Percentiles rank a stretch among this genome's conserved stretches.
Conservation (phyloP, 305 asterid species). For the Fraxinus nigra region DNA sequence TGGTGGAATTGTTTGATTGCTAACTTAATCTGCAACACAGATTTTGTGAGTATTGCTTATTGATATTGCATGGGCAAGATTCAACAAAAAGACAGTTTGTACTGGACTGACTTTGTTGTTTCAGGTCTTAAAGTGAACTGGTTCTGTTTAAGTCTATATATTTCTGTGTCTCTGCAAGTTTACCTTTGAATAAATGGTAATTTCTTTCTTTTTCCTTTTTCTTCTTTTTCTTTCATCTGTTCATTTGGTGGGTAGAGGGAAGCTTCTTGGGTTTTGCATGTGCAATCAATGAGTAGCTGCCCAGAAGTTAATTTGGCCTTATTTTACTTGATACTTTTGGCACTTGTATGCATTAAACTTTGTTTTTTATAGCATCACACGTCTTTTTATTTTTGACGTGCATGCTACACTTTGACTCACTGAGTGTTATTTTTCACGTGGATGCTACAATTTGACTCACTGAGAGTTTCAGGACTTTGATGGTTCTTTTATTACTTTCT, state of each 20-base stretch:
- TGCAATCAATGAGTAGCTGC: not conserved
- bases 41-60: not conserved
- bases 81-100: not conserved
- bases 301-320: not conserved
- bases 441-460: not conserved
- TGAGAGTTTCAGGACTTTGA: conserved; percentile 9
- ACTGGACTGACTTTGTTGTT: not conserved
- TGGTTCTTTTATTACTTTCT: not conserved
- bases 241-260: not conserved
- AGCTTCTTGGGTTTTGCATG: not conserved
- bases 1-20: not conserved
- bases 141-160: not conserved
- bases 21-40: not conserved
- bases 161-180: not conserved
- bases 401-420: not conserved
- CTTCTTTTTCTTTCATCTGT: not conserved
- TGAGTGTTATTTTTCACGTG: not conserved
- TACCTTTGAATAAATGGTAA: not conserved
- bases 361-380: not conserved
- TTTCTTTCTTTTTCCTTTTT: not conserved
- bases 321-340: not conserved
- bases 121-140: not conserved
- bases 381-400: not conserved
- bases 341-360: conserved; percentile 1
- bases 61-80: not conserved